A percentile compares a stretch with the other conserved stretches of the same genome.
phyloP scores from a whole-genome alignment of 2,329 filamentous ascomycete species.

The Neonectria sp. region DNA sequence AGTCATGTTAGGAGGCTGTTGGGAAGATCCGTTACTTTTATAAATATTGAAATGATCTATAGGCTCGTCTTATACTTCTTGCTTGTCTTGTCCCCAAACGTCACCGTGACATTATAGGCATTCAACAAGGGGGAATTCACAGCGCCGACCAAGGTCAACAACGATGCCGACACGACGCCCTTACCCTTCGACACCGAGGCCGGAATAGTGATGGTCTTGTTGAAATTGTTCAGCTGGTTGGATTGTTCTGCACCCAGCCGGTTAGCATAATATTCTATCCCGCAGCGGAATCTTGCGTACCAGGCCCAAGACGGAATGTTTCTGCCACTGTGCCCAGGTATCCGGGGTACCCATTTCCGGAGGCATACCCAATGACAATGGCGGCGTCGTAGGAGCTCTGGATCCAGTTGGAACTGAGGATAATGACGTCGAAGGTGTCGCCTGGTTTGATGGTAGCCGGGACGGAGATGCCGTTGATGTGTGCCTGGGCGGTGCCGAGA shows the following conservation, averaged over 20 bases:
- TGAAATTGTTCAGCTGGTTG: constrained; percentile 46
- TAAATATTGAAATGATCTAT: background rate
- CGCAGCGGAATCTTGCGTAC: constrained; percentile 35
- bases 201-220: constrained; percentile 47
- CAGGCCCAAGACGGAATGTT: constrained; percentile 56
- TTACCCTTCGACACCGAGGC: constrained; percentile 35
- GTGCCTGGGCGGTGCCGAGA: constrained; percentile 51
- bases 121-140: constrained; percentile 31
- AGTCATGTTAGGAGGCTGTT: background rate
- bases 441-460: constrained; percentile 59
- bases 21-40: background rate
- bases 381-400: constrained; percentile 61
- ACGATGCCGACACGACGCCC: constrained; percentile 45
- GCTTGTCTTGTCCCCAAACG: constrained; percentile 46
- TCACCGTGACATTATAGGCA: constrained; percentile 48
- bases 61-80: constrained; percentile 36
- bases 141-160: constrained; percentile 50
- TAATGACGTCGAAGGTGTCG: constrained; percentile 54
- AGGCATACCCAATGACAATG: constrained; percentile 58
- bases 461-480: constrained; percentile 60
- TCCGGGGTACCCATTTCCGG: constrained; percentile 42
- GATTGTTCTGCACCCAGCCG: constrained; percentile 32
- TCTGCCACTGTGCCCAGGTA: constrained; percentile 50
- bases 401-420: constrained; percentile 60
- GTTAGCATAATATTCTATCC: constrained; percentile 20